Base-by-base conservation (phyloP, 345 rosid species). In the Eucalyptus regnans region DNA sequence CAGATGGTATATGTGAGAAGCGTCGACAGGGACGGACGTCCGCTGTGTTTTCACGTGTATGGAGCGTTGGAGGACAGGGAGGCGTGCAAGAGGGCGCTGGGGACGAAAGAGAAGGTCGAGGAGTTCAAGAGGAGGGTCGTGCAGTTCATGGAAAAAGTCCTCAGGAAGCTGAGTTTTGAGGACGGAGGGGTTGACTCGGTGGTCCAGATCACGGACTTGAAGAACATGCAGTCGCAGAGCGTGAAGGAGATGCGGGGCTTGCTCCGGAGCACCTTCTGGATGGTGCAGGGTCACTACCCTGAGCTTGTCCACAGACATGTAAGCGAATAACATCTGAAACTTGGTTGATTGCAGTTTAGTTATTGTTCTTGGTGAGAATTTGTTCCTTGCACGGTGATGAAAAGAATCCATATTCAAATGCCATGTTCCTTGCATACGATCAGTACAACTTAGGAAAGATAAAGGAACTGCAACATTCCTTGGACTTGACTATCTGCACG, bases 151-250 rank as follows among this genome's bases (percentile, higher is more conserved):
- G 96, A 95, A 89, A 93, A 89, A 81, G 90, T 90, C 25, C 86
- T 93, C 27, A 85, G 86, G 86, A 89, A 91, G 87, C 90, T 95
- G n/a, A 91, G 89, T 66, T 95, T 95, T 52, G 91, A 89, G 89
- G 89, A 90, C 9, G 95, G 95, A 13, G 95, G 91, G 15, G 88
- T 93, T 2, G 86, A 94, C 87, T 93, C 96, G 23, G 25, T 95
- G 12, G 90, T 94, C 89, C 94, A 92, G 56, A 89, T 95, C 41
- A 93, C 92, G 27, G 96, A 95, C 90, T 88, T 95, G 86, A 94
- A 91, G 90, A 91, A 94, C 90, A 86, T 90, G 37, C 93, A 92
- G 7, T 89, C 89, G 12, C 90, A 91, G 4, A 90, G 83, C 29
- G 88, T 88, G 87, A 92, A 93, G 88, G 94, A 94, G 90, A 46